Evolutionary conservation across 306 rosid species (phyloP), one percentile per base, ranked within the genome.

Genomic region (Rosa rugosa): DNA sequence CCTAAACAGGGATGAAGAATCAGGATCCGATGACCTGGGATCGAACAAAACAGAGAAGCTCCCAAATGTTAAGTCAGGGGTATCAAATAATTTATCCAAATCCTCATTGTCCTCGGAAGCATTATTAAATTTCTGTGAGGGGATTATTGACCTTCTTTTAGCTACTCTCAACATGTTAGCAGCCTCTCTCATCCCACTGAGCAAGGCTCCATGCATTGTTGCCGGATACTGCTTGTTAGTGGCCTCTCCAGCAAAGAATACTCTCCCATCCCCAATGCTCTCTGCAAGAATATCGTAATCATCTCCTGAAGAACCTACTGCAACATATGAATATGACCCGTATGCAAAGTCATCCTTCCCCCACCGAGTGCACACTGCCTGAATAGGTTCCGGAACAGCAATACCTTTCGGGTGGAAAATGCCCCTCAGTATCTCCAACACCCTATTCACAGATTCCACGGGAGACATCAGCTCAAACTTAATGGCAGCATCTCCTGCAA

Each of bases 141-240:
- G 80, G 42, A 23, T 63, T 1, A 72, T 67, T 9, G 84, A 76
- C 84, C 90, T 86, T 36, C 84, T 87, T 89, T 81, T 90, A 44
- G 97, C 83, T 75, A 79, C 90, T 85, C 98, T 93, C 73, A 88
- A 72, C 10, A 93, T 89, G 83, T 93, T 93, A 68, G 97, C 98
- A 82, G 97, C 98, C 82, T 93, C 98, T 86, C 97, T 93, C 94
- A 93, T 84, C 80, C 98, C 97, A 73, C 98, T 93, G 16, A 93
- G 93, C 78, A 93, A 87, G 49, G 97, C 98, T 68, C 98, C 97
- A 2, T 93, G 98, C 98, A 93, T 93, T 57, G 97, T 93, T 2
- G 98, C 98, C 11, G 98, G 98, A 85, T 91, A 93, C 81, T 86
- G 98, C 73, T 87, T 93, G 83, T 88, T 86, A 54, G 98, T 93